Base-by-base conservation (phyloP, 306 rosid species). In the Cucurbita maxima region DNA sequence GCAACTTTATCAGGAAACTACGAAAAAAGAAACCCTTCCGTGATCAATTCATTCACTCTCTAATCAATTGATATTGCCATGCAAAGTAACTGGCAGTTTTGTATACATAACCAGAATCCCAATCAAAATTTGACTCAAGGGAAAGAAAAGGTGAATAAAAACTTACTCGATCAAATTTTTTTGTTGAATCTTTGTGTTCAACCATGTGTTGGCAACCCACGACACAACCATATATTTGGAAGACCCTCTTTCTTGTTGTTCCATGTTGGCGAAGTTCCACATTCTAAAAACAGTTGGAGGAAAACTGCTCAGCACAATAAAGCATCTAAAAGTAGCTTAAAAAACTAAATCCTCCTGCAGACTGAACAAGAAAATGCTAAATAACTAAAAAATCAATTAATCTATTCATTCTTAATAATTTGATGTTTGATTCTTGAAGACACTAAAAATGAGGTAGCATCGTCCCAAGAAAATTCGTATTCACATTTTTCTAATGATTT, bases 141-240 rank as follows among this genome's bases (percentile, higher is more conserved):
- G 7, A 44, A 22, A 69, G 43, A 69, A 69, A 68, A 68, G 19
- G 20, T 14, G 15, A 41, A 44, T 5, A n/a, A 66, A 44, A 75
- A 77, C 97, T 81, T 82, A 94, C 98, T 78, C 87, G 87, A 72
- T 87, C 95, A 84, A 87, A 90, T 36, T 72, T 75, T 86, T 81
- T 83, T n/a, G 37, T 45, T 10, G 87, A 63, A 76, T 85, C 89
- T 75, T 73, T 82, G 80, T 86, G 90, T 72, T 85, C 84, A 79
- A 86, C 96, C 97, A 94, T 90, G 82, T 89, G 84, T 84, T 80
- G 76, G 61, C 86, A 82, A 68, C 85, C 91, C 84, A 85, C 97
- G 73, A 89, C 81, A 84, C 96, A 89, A 45, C 97, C 98, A 82
- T 86, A 89, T 79, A 94, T 86, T 82, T 91, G 96, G 82, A 86